Conservation (phyloP, 2,329 filamentous ascomycete species). For the Sclerotinia spermophila region DNA sequence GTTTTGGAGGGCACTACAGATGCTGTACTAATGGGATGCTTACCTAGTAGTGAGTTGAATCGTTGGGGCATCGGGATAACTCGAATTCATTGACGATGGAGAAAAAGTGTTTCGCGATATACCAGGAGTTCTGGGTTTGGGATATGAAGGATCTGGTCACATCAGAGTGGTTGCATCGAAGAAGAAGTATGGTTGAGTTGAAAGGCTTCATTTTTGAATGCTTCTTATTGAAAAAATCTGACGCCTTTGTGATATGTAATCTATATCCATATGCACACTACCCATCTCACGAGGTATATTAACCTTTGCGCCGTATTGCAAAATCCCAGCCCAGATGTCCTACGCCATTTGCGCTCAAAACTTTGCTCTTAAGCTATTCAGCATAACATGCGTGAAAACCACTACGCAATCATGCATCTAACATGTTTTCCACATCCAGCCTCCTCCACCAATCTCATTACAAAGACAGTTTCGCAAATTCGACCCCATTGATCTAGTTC, state of each 20-base stretch:
- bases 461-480: neutral
- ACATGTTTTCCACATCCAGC: neutral
- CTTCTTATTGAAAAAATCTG: neutral
- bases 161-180: neutral
- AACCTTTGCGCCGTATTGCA: neutral
- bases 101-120: conserved; percentile 9
- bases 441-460: neutral
- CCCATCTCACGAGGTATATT: conserved; percentile 14
- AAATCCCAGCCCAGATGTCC: neutral
- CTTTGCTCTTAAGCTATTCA: neutral
- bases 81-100: neutral
- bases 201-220: neutral
- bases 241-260: neutral
- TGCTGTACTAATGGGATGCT: conserved; percentile 20
- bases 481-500: conserved; percentile 42
- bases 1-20: neutral
- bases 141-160: neutral
- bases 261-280: conserved; percentile 9
- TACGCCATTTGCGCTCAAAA: neutral
- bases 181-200: neutral
- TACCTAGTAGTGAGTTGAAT: conserved; percentile 11
- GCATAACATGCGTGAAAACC: neutral
- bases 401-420: too few species aligned
- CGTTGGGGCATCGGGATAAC: neutral
- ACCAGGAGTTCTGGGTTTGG: conserved; percentile 24